Conservation (phyloP, 805 yeast genomes). For the Metschnikowia sp. region DNA sequence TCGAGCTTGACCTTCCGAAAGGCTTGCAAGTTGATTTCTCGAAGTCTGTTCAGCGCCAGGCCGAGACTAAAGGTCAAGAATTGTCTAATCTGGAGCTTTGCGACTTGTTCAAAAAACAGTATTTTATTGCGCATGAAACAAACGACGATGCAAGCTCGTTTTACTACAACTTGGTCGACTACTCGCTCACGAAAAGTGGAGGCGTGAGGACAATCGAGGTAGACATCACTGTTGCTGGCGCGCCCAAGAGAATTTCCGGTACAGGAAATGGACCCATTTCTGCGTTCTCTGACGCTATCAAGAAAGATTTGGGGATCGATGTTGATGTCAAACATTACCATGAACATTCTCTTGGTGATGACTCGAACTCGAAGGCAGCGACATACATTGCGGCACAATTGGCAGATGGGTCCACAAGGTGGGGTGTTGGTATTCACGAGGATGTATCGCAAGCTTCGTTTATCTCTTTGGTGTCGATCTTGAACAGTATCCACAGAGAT, state of each 20-base stretch:
- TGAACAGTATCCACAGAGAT: conserved; percentile 43
- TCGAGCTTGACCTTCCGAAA: conserved; percentile 80
- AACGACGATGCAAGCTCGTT: conserved; percentile 19
- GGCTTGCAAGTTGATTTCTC: conserved; percentile 77
- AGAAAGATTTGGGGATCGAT: conserved; percentile 40
- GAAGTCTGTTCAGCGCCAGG: conserved; percentile 61
- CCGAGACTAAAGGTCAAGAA: conserved; percentile 72
- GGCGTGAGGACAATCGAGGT: conserved; percentile 46
- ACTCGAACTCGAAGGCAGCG: conserved; percentile 70
- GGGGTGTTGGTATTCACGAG: conserved; percentile 94
- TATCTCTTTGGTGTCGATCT: conserved; percentile 60
- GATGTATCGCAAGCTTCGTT: conserved; percentile 87
- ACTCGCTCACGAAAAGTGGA: conserved; percentile 40
- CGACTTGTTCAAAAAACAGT: conserved; percentile 59
- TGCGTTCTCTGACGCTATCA: conserved; percentile 50
- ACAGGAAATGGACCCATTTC: conserved; percentile 83
- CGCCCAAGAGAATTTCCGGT: conserved; percentile 43
- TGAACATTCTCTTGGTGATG: conserved; percentile 78
- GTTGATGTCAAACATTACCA: conserved; percentile 67
- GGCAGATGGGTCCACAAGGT: conserved; percentile 31
- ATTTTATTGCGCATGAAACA: conserved; percentile 40
- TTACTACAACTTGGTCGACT: conserved; percentile 42
- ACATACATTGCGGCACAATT: conserved; percentile 50
- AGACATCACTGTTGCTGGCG: conserved; percentile 42
- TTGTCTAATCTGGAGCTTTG: conserved; percentile 62